phyloP scores from a whole-genome alignment of 345 rosid species.

The Gossypium raimondii region DNA sequence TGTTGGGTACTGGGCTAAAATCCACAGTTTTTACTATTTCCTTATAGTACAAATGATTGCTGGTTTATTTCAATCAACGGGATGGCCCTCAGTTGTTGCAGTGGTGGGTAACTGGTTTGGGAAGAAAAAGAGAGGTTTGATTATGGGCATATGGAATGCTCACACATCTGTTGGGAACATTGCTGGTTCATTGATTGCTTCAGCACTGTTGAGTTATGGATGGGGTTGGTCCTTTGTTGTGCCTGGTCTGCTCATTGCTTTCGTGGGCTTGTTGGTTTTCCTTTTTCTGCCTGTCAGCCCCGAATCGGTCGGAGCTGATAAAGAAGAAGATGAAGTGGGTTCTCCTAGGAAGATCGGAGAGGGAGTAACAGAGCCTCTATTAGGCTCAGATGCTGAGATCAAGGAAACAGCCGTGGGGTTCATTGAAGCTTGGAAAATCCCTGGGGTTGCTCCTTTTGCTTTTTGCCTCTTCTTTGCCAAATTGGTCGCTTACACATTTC shows the following conservation, averaged over 20 bases:
- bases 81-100: constrained; percentile 99
- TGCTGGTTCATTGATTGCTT: constrained; percentile 71
- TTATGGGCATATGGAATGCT: constrained; percentile 89
- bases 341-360: constrained; percentile 47
- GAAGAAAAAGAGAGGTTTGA: constrained; percentile 81
- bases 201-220: constrained; percentile 65
- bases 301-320: constrained; percentile 57
- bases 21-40: constrained; percentile 74
- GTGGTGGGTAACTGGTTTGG: constrained; percentile 95
- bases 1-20: constrained; percentile 65
- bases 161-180: constrained; percentile 92
- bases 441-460: constrained; percentile 93
- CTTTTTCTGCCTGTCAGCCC: constrained; percentile 73
- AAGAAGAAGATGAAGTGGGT: constrained; percentile 42
- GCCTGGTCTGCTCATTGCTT: constrained; percentile 61
- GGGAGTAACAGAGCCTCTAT: constrained; percentile 44
- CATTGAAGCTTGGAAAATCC: constrained; percentile 90
- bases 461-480: constrained; percentile 91
- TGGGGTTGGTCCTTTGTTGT: constrained; percentile 98
- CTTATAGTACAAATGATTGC: constrained; percentile 65
- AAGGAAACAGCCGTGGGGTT: constrained; percentile 72
- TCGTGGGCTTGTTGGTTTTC: constrained; percentile 56
- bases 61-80: constrained; percentile 88
- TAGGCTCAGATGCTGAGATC: constrained; percentile 37
- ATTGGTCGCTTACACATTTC: constrained; percentile 92